A percentile compares a stretch with the other conserved stretches of the same genome.
phyloP scores from a whole-genome alignment of 306 rosid species.

The Prunus dulcis region DNA sequence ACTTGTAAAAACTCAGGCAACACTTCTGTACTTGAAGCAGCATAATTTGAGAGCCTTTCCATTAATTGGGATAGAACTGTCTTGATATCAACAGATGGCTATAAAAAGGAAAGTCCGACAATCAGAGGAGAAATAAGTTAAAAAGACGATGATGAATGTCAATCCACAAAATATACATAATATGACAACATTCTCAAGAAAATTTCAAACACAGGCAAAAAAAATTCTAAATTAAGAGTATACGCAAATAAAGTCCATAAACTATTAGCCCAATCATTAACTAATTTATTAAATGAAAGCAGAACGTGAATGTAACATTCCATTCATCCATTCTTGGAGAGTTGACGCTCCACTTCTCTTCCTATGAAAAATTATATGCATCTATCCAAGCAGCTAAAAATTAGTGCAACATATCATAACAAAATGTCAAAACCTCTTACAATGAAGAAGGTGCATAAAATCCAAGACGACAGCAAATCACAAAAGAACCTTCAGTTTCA shows the following conservation, averaged over 20 bases:
- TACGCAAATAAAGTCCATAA: neutral
- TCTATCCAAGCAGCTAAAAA: neutral
- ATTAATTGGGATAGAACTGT: slow-evolving; percentile 90
- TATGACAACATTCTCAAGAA: neutral
- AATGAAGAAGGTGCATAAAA: neutral
- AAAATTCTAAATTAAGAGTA: neutral
- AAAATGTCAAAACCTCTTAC: neutral
- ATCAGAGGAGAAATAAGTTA: slow-evolving; percentile 1
- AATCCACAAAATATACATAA: neutral
- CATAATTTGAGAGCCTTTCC: slow-evolving; percentile 97
- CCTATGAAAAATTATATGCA: neutral
- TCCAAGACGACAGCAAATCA: neutral
- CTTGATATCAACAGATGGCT: slow-evolving; percentile 96
- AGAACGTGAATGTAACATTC: neutral
- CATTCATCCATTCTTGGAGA: neutral
- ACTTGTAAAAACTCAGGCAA: slow-evolving; percentile 98
- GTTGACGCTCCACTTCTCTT: neutral
- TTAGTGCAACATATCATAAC: neutral
- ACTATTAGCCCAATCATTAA: neutral
- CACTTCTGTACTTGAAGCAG: slow-evolving; percentile 94
- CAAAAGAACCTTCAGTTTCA: neutral
- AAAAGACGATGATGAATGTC: neutral
- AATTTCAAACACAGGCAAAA: neutral
- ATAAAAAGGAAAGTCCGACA: slow-evolving; percentile 24
- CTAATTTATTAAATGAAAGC: neutral